Base-by-base conservation (phyloP, 148 eudicot species). In the Cornus florida region DNA sequence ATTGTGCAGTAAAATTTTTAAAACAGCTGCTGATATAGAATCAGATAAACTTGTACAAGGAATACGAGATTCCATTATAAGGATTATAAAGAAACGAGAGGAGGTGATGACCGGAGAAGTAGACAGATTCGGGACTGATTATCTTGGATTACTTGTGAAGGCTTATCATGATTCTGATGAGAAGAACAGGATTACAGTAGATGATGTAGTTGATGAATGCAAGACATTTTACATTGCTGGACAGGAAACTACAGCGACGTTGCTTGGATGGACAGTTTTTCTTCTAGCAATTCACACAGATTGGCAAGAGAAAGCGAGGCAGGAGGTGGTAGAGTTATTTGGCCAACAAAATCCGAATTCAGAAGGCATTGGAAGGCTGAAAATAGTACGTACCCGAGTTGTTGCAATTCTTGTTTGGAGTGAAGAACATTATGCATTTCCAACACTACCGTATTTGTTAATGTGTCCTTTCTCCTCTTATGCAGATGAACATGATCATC, bases 301-400 rank as follows among this genome's bases (percentile, higher is more conserved):
- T 71, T 78, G 81, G 81, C 81, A 78, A 78, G 81, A 71, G 17
- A 78, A 60, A 71, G 81, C 76, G 8, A 43, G 81, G 10, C 4
- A 71, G 4, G 81, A 78, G 69, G 81, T 78, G 4, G 8, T 59
- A n/a, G 16, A 41, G 39, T 5, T 78, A 10, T 78, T 78, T 71
- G 81, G 75, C 41, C n/a, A 71, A 28, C 28, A 28, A 28, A 28
- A 28, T 28, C 28, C 28, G 28, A 4, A 2, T 56, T 39, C 43
- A 39, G 7, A 4, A 4, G 14, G 3, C 3, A 56, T 9, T 56
- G 12, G 3, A 10, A 9, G 8, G 8, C 3, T 9, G 3, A 56
- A 2, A 56, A 56, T 12, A 16, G 3, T 56, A 16, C 8, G 3
- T 56, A 39, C 7, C 23, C 43, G 7, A 33, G 14, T 35, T 71